phyloP scores from a whole-genome alignment of 1,284 basidiomycete species.

The Inonotus hispidus region DNA sequence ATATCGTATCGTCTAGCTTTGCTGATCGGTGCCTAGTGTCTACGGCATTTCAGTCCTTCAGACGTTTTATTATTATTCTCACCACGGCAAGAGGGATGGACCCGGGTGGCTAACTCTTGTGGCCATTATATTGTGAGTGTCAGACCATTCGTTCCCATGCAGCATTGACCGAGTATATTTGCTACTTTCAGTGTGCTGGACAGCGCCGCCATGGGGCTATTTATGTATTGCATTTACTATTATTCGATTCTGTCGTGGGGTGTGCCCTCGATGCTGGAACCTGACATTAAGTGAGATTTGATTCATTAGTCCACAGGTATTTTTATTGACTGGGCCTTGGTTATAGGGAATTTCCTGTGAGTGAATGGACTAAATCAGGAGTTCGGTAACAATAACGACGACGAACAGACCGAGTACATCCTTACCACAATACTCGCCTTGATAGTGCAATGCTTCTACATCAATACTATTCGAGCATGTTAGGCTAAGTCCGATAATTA shows the following conservation, averaged over 20 bases:
- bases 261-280: neutral
- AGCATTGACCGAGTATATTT: neutral
- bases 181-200: neutral
- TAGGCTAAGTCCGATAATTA: neutral
- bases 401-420: constrained; percentile 11
- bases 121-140: constrained; percentile 9
- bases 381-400: neutral
- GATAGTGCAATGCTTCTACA: constrained; percentile 16
- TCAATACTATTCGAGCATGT: constrained; percentile 16
- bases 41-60: constrained; percentile 18
- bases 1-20: neutral
- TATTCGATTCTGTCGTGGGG: constrained; percentile 14
- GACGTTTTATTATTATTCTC: constrained; percentile 15
- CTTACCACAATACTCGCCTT: constrained; percentile 9
- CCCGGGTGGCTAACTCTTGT: constrained; percentile 7
- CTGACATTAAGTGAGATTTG: constrained; percentile 7
- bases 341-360: constrained; percentile 11
- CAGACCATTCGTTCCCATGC: neutral
- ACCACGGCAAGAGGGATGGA: constrained; percentile 3
- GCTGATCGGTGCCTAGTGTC: neutral
- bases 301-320: neutral
- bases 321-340: neutral
- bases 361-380: neutral
- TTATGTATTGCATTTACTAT: constrained; percentile 15
- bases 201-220: constrained; percentile 10